Conservation (phyloP, 805 yeast genomes). For the Barnettozyma vustinii region DNA sequence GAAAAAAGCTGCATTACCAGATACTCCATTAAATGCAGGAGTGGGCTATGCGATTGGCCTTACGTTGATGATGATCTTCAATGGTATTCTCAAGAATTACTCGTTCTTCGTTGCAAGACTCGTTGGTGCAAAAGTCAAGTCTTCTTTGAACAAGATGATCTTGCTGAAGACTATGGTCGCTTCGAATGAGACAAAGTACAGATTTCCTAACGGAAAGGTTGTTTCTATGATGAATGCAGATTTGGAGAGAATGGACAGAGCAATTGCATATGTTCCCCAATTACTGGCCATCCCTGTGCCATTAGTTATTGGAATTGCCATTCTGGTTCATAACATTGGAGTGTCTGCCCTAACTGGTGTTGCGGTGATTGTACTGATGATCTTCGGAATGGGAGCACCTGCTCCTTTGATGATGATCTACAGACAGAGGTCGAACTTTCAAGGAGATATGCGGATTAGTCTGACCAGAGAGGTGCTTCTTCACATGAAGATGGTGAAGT, state of each 20-base stretch:
- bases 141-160: slow-evolving; percentile 62
- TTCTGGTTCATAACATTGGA: slow-evolving; percentile 61
- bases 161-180: slow-evolving; percentile 59
- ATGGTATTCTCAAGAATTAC: slow-evolving; percentile 52
- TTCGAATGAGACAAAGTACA: slow-evolving; percentile 47
- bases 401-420: slow-evolving; percentile 40
- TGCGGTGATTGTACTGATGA: slow-evolving; percentile 37
- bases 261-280: slow-evolving; percentile 52
- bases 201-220: slow-evolving; percentile 59
- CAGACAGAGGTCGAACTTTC: slow-evolving; percentile 45
- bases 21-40: slow-evolving; percentile 44
- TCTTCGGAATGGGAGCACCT: slow-evolving; percentile 35
- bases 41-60: slow-evolving; percentile 73
- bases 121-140: slow-evolving; percentile 62
- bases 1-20: slow-evolving; percentile 33
- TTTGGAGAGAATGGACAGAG: slow-evolving; percentile 68
- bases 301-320: slow-evolving; percentile 48
- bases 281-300: slow-evolving; percentile 48
- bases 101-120: slow-evolving; percentile 51
- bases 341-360: slow-evolving; percentile 61
- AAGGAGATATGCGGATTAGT: slow-evolving; percentile 60
- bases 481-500: slow-evolving; percentile 64
- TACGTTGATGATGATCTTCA: slow-evolving; percentile 42
- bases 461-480: slow-evolving; percentile 52
- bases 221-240: slow-evolving; percentile 78